Evolutionary conservation across 768 basidiomycete species (phyloP), one percentile per base, ranked within the genome.

Genomic region (Rubroboletus pulcherrimus): DNA sequence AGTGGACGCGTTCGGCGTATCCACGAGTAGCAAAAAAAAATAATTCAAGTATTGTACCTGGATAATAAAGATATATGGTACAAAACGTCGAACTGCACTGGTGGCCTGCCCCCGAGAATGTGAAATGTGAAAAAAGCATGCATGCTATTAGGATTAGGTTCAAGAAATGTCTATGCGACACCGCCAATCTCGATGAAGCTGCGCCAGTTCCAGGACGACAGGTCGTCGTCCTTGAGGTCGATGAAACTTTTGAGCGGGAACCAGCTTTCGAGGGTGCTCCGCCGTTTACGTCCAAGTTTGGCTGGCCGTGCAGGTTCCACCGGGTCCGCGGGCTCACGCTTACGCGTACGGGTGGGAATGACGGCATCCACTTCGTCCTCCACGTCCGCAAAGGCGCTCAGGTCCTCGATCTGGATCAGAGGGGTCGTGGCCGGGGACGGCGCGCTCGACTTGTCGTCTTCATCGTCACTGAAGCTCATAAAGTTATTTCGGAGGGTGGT

Each of bases 401-500:
- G 33, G 44, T 70, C 70, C 15, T 70, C 69, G 29, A 49, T 34
- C 46, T 48, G 63, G 59, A 53, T 10, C 34, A 8, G 61, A 55
- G 42, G 55, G 50, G 30, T 60, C 49, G 33, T 60, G 56, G 40
- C 51, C 55, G 15, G 39, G 53, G 24, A 29, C 49, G 33, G 5
- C 1, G 11, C 62, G 44, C 41, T 53, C 3, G 56, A 52, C 46
- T 44, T 57, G 48, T 78, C 79, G 47, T 80, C 80, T 24, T 85
- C 85, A 56, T 86, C 84, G 60, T 87, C 86, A 49, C 75, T 79
- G 78, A 85, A 80, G 72, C 75, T 82, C 81, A 86, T 87, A 61
- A 87, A 87, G 66, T 86, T 85, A 30, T 67, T 63, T 47, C 72
- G 67, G 14, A 56, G 52, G 51, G 38, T 42, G 54, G 59, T 53